Evolutionary conservation across 768 basidiomycete genomes (phyloP).

Genomic region (Podaxis sp.): DNA sequence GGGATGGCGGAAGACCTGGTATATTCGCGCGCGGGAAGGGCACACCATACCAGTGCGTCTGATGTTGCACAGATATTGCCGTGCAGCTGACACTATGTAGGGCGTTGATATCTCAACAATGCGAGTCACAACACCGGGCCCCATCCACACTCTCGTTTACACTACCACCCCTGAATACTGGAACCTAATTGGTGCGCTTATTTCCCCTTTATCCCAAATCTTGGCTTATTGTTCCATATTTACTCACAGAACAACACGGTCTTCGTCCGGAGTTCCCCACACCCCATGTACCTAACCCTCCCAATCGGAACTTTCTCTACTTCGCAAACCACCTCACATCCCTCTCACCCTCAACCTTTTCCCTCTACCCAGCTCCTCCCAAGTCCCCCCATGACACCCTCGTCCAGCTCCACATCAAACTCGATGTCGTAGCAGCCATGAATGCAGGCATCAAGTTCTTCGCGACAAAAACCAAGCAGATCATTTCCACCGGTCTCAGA

Average conservation of each 20-base stretch:
- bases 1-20: neutral
- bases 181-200: neutral
- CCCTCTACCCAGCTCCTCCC: neutral
- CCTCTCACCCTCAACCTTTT: neutral
- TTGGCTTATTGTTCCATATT: neutral
- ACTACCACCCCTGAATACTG: constrained; percentile 3
- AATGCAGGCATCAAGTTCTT: constrained; percentile 16
- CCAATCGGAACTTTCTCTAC: constrained; percentile 4
- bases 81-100: neutral
- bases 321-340: neutral
- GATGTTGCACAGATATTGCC: neutral
- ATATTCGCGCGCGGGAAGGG: constrained; percentile 2
- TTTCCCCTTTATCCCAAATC: neutral
- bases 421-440: constrained; percentile 16
- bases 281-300: neutral
- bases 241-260: neutral
- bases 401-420: constrained; percentile 12
- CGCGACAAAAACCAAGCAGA: constrained; percentile 5
- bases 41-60: neutral
- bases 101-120: neutral
- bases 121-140: neutral
- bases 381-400: neutral
- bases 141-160: neutral
- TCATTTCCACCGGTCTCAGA: constrained; percentile 12
- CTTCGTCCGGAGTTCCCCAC: neutral